These are phyloP conservation scores for Thelephora aurantiotincta DNA, from an alignment of 768 basidiomycete species.

Conservation along the genomic window DNA sequence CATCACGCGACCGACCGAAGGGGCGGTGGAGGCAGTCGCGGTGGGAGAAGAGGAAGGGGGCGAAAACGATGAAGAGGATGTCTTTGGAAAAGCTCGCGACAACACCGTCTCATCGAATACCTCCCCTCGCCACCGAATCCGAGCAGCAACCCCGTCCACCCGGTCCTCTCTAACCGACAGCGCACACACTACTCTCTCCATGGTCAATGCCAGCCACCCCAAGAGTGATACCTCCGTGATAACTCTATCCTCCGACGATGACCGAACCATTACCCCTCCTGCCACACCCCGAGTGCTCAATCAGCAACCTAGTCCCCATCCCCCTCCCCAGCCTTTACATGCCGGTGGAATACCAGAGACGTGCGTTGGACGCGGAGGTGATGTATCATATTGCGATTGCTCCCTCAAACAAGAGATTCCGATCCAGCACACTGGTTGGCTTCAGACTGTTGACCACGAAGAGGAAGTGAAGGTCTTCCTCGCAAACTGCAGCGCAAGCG, in stretches of 20 bases:
- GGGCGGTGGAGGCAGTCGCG: background rate
- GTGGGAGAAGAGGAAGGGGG: background rate
- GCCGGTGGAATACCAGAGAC: background rate
- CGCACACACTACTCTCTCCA: conserved; percentile 13
- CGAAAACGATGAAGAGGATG: background rate
- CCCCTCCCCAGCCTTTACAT: too few species aligned
- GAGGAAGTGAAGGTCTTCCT: conserved; percentile 38
- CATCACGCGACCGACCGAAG: too few species aligned
- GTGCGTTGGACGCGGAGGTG: background rate
- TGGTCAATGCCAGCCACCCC: conserved; percentile 14
- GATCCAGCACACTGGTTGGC: conserved; percentile 40
- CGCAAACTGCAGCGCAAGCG: conserved; percentile 4
- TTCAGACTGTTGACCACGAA: conserved; percentile 37
- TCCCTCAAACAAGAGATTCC: conserved; percentile 10
- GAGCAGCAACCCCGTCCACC: conserved; percentile 17
- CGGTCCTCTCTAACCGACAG: conserved; percentile 17
- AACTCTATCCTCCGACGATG: conserved; percentile 8
- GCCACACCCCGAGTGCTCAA: conserved; percentile 24
- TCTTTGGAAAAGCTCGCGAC: background rate
- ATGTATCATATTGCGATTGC: conserved; percentile 12
- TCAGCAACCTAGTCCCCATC: conserved; percentile 11
- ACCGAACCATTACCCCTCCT: conserved; percentile 5
- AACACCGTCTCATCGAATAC: background rate
- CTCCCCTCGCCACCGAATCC: conserved; percentile 10
- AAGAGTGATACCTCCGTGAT: conserved; percentile 13